These are phyloP conservation scores for Hanseniaspora osmophila DNA, from an alignment of 805 yeast species.

Conservation along the genomic window DNA sequence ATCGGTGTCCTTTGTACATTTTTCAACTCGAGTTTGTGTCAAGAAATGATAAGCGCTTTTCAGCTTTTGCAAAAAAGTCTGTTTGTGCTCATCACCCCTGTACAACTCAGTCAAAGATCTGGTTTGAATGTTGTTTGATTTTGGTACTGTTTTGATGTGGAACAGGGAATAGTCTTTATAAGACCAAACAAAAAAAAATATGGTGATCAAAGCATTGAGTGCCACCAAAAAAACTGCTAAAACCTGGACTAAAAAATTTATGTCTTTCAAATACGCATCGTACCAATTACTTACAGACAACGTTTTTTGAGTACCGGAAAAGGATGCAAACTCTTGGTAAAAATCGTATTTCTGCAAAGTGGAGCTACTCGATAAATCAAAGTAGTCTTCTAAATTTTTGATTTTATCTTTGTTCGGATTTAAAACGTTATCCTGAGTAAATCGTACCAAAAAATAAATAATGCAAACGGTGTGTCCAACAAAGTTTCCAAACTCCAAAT, in stretches of 20 bases:
- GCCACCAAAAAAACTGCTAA: slow-evolving; percentile 6
- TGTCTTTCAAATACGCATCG: slow-evolving; percentile 7
- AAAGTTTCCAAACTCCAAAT: slow-evolving; percentile 14
- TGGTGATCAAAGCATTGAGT: slow-evolving; percentile 9
- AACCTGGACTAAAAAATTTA: slow-evolving; percentile 8
- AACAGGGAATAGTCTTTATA: slow-evolving; percentile 15
- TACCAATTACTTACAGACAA: slow-evolving; percentile 6
- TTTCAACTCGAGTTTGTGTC: too few species aligned
- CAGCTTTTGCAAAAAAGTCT: too few species aligned
- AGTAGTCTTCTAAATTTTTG: slow-evolving; percentile 11
- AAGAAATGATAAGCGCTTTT: too few species aligned
- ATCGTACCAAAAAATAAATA: slow-evolving; percentile 12
- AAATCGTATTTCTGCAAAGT: slow-evolving; percentile 12
- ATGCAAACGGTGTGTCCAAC: slow-evolving; percentile 14
- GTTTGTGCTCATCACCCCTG: background rate
- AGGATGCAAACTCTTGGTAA: slow-evolving; percentile 1
- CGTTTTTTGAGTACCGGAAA: too few species aligned
- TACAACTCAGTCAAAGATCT: slow-evolving; percentile 21
- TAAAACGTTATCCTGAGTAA: slow-evolving; percentile 19
- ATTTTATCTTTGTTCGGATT: slow-evolving; percentile 14
- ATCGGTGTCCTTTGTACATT: slow-evolving; percentile 9
- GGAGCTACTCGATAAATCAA: slow-evolving; percentile 18
- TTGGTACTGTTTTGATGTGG: slow-evolving; percentile 7
- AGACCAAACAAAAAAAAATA: slow-evolving; percentile 11
- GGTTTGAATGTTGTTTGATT: slow-evolving; percentile 12